Conservation (phyloP, 169 alveolate genomes). For the Plasmodium vivax region DNA sequence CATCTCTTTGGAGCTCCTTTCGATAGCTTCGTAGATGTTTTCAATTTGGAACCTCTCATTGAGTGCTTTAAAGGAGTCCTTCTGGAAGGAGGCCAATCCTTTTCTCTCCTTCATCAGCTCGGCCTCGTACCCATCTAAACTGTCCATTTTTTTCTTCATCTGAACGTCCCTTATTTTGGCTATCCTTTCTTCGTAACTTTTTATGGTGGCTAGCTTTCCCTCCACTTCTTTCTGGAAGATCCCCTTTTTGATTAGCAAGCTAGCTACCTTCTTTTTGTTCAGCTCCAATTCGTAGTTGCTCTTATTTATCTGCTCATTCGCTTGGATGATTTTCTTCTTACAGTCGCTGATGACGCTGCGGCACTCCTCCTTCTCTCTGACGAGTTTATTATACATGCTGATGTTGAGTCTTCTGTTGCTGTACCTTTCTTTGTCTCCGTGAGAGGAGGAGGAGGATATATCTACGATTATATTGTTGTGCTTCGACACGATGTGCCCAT, state of each 20-base stretch:
- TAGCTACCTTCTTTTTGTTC: conserved; percentile 39
- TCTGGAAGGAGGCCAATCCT: conserved; percentile 20
- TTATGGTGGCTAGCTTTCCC: conserved; percentile 8
- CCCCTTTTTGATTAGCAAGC: conserved; percentile 7
- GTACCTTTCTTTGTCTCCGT: conserved; percentile 14
- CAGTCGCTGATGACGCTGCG: neutral
- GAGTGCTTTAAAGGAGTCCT: conserved; percentile 25
- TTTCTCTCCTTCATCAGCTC: conserved; percentile 45
- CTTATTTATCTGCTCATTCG: conserved; percentile 28
- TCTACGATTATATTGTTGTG: conserved; percentile 48
- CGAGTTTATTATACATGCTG: conserved; percentile 25
- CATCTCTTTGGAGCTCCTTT: conserved; percentile 3
- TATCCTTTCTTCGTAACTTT: conserved; percentile 30
- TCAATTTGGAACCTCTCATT: conserved; percentile 11
- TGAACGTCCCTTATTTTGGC: conserved; percentile 10
- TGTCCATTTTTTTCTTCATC: conserved; percentile 22
- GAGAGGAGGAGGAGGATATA: neutral
- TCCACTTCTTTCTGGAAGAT: conserved; percentile 48
- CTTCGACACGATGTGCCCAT: conserved; percentile 54
- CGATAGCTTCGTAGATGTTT: conserved; percentile 36
- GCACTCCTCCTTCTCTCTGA: conserved; percentile 47
- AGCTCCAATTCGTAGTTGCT: conserved; percentile 16
- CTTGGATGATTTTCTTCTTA: conserved; percentile 21
- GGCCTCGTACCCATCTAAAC: neutral
- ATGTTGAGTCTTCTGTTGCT: conserved; percentile 13